Percentiles rank a stretch among this genome's conserved stretches.
Conservation (phyloP, 345 rosid species). For the Orychophragmus violaceus region DNA sequence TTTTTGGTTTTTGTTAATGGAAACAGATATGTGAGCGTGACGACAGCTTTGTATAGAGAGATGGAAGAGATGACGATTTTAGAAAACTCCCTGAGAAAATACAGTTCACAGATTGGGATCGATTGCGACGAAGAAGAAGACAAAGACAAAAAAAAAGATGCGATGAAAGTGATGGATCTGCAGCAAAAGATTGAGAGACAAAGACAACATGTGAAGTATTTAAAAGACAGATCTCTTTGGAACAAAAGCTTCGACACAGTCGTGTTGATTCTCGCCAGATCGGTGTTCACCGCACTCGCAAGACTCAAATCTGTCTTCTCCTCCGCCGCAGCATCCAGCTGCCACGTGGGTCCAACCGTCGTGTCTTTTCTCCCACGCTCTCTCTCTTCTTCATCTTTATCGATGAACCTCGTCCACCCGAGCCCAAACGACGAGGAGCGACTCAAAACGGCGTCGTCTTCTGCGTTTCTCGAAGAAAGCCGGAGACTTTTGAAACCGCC, state of each 20-base stretch:
- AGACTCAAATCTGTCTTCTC: slow-evolving; percentile 74
- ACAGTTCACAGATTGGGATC: slow-evolving; percentile 25
- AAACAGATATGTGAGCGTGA: slow-evolving; percentile 51
- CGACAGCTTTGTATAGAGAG: slow-evolving; percentile 64
- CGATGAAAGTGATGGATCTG: slow-evolving; percentile 55
- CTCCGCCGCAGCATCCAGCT: neutral
- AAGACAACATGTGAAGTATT: slow-evolving; percentile 67
- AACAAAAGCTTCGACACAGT: slow-evolving; percentile 66
- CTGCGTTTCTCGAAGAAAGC: slow-evolving; percentile 56
- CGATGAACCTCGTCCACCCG: slow-evolving; percentile 74
- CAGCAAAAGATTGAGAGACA: slow-evolving; percentile 61
- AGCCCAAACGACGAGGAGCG: slow-evolving; percentile 25
- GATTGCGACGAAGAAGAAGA: slow-evolving; percentile 24
- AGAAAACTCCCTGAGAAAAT: slow-evolving; percentile 53
- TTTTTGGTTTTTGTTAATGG: neutral
- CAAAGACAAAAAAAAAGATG: slow-evolving; percentile 24
- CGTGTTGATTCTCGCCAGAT: slow-evolving; percentile 50
- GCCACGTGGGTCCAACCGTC: slow-evolving; percentile 33
- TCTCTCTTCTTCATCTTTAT: slow-evolving; percentile 69
- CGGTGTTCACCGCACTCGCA: slow-evolving; percentile 62
- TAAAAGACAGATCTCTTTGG: slow-evolving; percentile 86
- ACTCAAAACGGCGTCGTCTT: slow-evolving; percentile 13
- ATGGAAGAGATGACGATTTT: slow-evolving; percentile 67
- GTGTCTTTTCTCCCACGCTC: slow-evolving; percentile 56
- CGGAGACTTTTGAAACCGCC: slow-evolving; percentile 67